Evolutionary conservation across 306 rosid species (phyloP).

Genomic region (Prunus campanulata): DNA sequence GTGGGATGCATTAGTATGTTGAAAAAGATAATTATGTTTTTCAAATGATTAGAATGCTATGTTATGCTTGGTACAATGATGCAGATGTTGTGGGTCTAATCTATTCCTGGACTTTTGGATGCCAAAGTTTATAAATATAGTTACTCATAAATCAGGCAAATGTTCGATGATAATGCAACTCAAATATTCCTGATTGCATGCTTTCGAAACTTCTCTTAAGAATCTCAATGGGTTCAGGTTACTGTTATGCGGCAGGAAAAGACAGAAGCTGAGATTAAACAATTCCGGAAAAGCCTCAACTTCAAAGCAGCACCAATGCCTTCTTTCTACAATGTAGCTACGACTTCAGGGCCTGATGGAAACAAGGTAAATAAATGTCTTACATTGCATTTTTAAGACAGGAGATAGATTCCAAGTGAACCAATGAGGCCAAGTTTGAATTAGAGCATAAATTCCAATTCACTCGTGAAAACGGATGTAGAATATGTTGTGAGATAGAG

Average conservation of each 20-base stretch:
- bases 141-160: not conserved
- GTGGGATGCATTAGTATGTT: not conserved
- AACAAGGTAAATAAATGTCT: slow-evolving; percentile 47
- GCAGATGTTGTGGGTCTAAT: not conserved
- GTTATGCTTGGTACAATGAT: not conserved
- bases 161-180: not conserved
- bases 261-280: slow-evolving; percentile 60
- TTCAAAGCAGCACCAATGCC: slow-evolving; percentile 79
- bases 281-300: slow-evolving; percentile 58
- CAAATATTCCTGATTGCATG: not conserved
- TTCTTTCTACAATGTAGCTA: slow-evolving; percentile 48
- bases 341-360: slow-evolving; percentile 31
- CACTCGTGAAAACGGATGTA: not conserved
- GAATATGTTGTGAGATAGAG: not conserved
- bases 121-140: not conserved
- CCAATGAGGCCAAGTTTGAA: not conserved
- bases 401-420: not conserved
- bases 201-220: not conserved
- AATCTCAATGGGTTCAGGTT: slow-evolving; percentile 15
- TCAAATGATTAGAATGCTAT: not conserved
- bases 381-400: not conserved
- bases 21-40: not conserved
- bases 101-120: not conserved
- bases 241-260: slow-evolving; percentile 43
- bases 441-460: not conserved